Evolutionary conservation across 192 early-diverging fungal species (phyloP).

Genomic region (Dispira parvispora): DNA sequence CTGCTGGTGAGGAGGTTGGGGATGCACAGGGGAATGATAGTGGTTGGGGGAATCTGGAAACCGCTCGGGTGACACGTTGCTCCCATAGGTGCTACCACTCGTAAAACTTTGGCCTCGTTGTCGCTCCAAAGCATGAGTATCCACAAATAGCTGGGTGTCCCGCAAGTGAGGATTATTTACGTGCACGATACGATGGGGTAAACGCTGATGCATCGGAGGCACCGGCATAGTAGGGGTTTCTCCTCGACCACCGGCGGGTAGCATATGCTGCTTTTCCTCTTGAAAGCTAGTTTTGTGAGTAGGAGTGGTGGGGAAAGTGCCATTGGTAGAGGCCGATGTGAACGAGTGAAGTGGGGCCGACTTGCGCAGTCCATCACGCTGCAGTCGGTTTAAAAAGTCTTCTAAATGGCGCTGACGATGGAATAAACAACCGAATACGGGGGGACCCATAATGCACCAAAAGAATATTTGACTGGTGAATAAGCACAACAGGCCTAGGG

Average conservation of each 20-base stretch:
- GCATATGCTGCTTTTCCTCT: not conserved
- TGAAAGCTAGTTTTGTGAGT: no score
- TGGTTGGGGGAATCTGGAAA: not conserved
- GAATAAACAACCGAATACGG: slow-evolving; percentile 17
- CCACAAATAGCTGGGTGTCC: no score
- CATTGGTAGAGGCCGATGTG: not conserved
- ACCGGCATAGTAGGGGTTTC: not conserved
- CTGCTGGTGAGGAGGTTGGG: not conserved
- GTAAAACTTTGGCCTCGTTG: no score
- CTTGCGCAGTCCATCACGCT: slow-evolving; percentile 7
- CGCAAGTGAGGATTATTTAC: no score
- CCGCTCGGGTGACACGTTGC: no score
- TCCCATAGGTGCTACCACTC: no score
- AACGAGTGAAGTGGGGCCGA: not conserved
- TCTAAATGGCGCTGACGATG: slow-evolving; percentile 14
- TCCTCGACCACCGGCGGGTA: not conserved
- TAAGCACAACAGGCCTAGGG: slow-evolving; percentile 13
- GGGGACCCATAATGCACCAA: slow-evolving; percentile 23
- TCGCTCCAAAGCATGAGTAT: no score
- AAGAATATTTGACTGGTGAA: slow-evolving; percentile 17
- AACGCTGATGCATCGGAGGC: not conserved
- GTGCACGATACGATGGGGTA: not conserved
- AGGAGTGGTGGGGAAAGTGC: not conserved
- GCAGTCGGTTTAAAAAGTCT: slow-evolving; percentile 3
- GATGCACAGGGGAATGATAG: not conserved